phyloP scores from a whole-genome alignment of 164 flowering plant genomes.

The Macadamia tetraphylla region DNA sequence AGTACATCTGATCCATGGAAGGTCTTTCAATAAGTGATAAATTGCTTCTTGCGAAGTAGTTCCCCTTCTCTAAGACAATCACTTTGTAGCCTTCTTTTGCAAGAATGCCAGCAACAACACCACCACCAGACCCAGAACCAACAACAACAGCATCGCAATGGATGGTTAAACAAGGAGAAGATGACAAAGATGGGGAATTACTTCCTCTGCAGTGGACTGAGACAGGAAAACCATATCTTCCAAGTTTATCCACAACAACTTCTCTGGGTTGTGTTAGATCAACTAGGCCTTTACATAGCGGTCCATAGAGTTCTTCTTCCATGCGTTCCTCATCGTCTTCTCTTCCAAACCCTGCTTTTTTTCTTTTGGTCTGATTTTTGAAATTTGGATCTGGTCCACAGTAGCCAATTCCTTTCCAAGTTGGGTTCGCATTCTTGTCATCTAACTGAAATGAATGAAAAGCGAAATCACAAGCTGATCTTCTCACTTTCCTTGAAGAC shows the following conservation, averaged over 20 bases:
- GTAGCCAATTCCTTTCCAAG: slow-evolving; percentile 78
- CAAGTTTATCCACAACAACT: slow-evolving; percentile 19
- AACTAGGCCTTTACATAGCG: slow-evolving; percentile 48
- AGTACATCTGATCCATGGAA: slow-evolving; percentile 61
- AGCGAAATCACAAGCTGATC: no score
- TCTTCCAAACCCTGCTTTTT: slow-evolving; percentile 3
- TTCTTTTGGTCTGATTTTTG: slow-evolving; percentile 12
- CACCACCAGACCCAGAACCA: slow-evolving; percentile 87
- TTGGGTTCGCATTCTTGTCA: slow-evolving; percentile 44
- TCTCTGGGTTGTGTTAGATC: slow-evolving; percentile 24
- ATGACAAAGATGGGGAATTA: no score
- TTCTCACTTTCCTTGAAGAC: no score
- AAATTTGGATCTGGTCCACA: slow-evolving; percentile 64
- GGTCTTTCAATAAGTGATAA: slow-evolving; percentile 76
- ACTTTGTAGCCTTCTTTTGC: slow-evolving; percentile 82
- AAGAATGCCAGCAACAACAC: slow-evolving; percentile 66
- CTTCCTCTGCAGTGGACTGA: not conserved
- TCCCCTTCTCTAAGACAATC: slow-evolving; percentile 77
- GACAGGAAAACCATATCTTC: slow-evolving; percentile 35
- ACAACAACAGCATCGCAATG: slow-evolving; percentile 72
- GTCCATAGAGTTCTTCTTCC: slow-evolving; percentile 35
- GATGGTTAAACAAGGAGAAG: slow-evolving; percentile 28
- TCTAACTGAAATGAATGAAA: slow-evolving; percentile 31
- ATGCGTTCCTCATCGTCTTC: slow-evolving; percentile 4
- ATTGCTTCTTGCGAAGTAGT: slow-evolving; percentile 48